Conservation (phyloP, 2,329 filamentous ascomycete species). For the Epichloe festucae region DNA sequence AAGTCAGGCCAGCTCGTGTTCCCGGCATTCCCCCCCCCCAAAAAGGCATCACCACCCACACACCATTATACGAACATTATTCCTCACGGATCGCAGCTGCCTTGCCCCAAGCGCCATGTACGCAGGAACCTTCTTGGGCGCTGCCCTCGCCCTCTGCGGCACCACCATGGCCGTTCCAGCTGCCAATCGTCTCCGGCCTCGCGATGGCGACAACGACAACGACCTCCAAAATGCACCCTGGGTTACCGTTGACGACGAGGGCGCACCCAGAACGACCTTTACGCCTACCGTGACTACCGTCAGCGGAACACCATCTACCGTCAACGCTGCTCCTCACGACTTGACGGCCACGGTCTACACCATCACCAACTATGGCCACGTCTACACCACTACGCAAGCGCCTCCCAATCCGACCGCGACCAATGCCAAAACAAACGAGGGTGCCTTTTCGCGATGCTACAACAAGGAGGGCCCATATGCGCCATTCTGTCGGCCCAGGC, state of each 20-base stretch:
- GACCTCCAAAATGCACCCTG: conserved; percentile 25
- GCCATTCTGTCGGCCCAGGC: conserved; percentile 39
- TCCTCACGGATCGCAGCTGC: neutral
- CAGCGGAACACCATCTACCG: conserved; percentile 27
- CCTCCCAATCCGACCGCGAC: conserved; percentile 32
- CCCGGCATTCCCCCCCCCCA: too few species aligned
- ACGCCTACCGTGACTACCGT: conserved; percentile 36
- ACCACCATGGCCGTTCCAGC: conserved; percentile 18
- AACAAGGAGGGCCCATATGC: conserved; percentile 32
- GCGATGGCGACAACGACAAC: conserved; percentile 11
- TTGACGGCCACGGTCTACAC: conserved; percentile 32
- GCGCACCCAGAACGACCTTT: conserved; percentile 30
- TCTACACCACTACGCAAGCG: conserved; percentile 28
- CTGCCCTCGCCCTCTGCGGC: conserved; percentile 13
- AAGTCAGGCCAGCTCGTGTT: too few species aligned
- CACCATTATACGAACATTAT: too few species aligned
- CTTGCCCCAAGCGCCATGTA: conserved; percentile 15
- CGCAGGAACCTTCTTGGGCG: conserved; percentile 16
- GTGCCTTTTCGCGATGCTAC: conserved; percentile 36
- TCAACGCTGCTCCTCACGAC: conserved; percentile 30
- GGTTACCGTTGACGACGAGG: conserved; percentile 37
- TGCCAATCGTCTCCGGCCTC: conserved; percentile 8
- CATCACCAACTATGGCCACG: conserved; percentile 20
- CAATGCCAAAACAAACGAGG: conserved; percentile 24
- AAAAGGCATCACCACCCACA: too few species aligned